Base-by-base conservation (phyloP, 75 land plant species). In the Pinus tabuliformis region DNA sequence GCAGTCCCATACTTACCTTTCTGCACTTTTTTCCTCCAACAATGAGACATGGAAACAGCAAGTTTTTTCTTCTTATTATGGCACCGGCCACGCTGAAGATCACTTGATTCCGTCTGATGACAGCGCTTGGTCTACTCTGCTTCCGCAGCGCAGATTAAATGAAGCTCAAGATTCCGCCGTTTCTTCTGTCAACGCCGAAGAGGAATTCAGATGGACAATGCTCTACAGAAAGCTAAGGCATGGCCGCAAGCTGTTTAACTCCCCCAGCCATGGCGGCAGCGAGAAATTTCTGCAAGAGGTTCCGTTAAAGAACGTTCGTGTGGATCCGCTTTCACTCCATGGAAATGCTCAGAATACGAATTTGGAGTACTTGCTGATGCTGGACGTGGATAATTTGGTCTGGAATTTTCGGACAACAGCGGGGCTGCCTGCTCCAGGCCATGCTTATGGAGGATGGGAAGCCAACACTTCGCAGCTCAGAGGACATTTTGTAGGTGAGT, bases 381-480 rank as follows among this genome's bases (percentile, higher is more conserved):
- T 95, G 82, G 94, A 93, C 76, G 88, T 88, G 52, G 96, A 95
- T 77, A 81, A 84, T 18, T 56, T 95, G 75, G 92, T 88, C 20
- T 95, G 95, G 95, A 95, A 88, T 77, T 95, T 93, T 57, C 64
- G 98, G 66, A 91, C 89, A 66, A 86, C 83, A 12, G 87, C 96
- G 0, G 87, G 90, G 0, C 77, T 92, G 81, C 70, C 81, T 18
- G 78, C 93, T 30, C 87, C 88, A 0, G 96, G 96, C 5, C 9
- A 18, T 4, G 81, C 94, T 8, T 91, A 93, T 72, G 96, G 89
- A 8, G 98, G 98, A 2, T 95, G 98, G 98, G 98, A 95, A 73
- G 75, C 61, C 3, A 84, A 91, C 2, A 21, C 30, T 59, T 57
- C 59, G 1, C 92, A 95, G 76, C 91, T 95, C 37, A 83, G 98